phyloP scores from a whole-genome alignment of 768 basidiomycete species.

The Saitozyma sp. region DNA sequence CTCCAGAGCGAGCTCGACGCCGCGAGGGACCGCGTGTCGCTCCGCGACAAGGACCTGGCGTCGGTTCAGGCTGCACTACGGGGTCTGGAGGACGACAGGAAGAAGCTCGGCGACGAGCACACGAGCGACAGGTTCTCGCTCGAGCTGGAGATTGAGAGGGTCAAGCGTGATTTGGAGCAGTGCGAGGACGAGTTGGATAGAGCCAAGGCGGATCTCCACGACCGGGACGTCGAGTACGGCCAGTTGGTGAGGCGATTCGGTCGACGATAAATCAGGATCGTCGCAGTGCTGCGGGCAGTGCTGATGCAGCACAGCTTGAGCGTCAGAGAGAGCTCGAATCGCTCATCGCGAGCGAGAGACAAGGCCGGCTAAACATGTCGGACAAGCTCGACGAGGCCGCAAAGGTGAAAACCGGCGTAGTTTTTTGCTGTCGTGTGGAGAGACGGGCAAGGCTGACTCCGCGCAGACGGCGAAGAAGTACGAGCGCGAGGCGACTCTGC shows the following conservation, averaged over 20 bases:
- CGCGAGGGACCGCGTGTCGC: constrained; percentile 59
- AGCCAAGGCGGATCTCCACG: constrained; percentile 67
- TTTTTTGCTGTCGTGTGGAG: not conserved
- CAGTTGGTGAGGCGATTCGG: constrained; percentile 56
- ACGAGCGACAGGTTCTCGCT: constrained; percentile 79
- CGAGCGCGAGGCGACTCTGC: constrained; percentile 66
- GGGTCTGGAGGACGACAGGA: constrained; percentile 70
- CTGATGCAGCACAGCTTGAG: constrained; percentile 58
- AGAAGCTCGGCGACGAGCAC: constrained; percentile 77
- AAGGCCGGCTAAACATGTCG: constrained; percentile 77
- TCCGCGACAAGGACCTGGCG: constrained; percentile 73
- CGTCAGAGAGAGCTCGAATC: constrained; percentile 66
- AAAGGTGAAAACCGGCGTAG: constrained; percentile 47
- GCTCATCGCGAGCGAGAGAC: constrained; percentile 79
- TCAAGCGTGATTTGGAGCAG: constrained; percentile 78
- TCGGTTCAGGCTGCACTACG: constrained; percentile 73
- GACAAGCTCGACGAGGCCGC: constrained; percentile 83
- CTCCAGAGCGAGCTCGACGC: constrained; percentile 38
- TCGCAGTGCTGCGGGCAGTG: too few relatives aligned
- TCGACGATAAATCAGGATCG: not conserved
- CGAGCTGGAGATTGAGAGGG: constrained; percentile 82
- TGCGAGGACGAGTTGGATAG: constrained; percentile 76
- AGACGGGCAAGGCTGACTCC: not conserved
- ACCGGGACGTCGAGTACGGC: constrained; percentile 72
- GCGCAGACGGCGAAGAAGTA: constrained; percentile 61